Percentiles rank a stretch among this genome's conserved stretches.
Evolutionary conservation across 495 filamentous ascomycete species (phyloP).

Genomic region (Polyplosphaeria fusca): DNA sequence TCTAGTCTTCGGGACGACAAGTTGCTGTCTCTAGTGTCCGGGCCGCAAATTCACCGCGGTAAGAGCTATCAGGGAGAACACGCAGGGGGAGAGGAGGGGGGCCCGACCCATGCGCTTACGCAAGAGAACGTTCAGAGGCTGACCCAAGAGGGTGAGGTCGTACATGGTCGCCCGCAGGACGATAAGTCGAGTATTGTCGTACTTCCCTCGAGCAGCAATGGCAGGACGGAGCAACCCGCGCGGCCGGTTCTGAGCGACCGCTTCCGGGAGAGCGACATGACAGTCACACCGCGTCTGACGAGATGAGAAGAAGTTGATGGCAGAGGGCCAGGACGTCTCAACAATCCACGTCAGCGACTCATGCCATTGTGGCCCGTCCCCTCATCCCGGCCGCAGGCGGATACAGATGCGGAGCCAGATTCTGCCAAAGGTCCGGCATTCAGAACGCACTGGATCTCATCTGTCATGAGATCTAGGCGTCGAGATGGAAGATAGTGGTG

Average conservation of each 20-base stretch:
- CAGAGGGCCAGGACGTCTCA: too few species aligned
- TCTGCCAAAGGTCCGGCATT: too few species aligned
- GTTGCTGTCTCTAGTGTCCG: conserved; percentile 43
- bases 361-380: too few species aligned
- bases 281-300: background rate
- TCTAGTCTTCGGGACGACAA: conserved; percentile 47
- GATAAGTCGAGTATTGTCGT: background rate
- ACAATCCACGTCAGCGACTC: too few species aligned
- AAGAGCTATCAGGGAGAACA: conserved; percentile 2
- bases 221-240: background rate
- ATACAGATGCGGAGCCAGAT: too few species aligned
- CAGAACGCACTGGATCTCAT: too few species aligned
- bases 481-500: too few species aligned
- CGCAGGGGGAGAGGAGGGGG: background rate
- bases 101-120: conserved; percentile 13
- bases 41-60: conserved; percentile 22
- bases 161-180: background rate
- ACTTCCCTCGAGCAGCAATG: background rate
- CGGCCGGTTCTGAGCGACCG: conserved; percentile 3
- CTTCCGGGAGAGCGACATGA: conserved; percentile 7
- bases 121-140: conserved; percentile 25
- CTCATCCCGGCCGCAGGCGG: too few species aligned
- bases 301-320: background rate
- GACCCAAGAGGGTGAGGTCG: background rate
- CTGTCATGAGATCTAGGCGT: too few species aligned